phyloP scores from a whole-genome alignment of 2,329 filamentous ascomycete species.

The Sclerotinia sclerotiorum region DNA sequence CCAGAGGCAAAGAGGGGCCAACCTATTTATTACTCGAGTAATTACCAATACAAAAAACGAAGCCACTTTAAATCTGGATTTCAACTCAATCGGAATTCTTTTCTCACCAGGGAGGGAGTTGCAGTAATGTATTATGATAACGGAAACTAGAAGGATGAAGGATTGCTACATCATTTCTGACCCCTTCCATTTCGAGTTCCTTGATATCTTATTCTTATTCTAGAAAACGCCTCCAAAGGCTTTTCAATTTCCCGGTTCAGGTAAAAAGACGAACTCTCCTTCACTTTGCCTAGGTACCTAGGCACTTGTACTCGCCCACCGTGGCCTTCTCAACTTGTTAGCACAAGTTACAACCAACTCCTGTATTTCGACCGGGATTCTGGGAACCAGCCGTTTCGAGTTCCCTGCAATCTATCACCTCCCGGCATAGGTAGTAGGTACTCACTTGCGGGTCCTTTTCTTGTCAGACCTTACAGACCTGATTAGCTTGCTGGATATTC shows the following conservation, averaged over 20 bases:
- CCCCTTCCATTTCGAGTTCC: not conserved
- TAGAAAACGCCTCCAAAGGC: not conserved
- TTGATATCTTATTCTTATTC: not conserved
- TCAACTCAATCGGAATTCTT: not conserved
- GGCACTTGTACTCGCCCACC: not conserved
- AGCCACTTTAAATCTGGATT: not conserved
- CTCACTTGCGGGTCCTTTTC: constrained; percentile 12
- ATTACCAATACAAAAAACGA: constrained; percentile 1
- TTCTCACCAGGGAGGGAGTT: not conserved
- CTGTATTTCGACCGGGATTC: constrained; percentile 15
- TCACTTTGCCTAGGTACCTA: not conserved
- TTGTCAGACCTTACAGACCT: constrained; percentile 13
- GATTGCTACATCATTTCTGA: not conserved
- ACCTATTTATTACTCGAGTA: not conserved
- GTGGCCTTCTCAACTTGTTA: not conserved
- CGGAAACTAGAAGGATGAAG: not conserved
- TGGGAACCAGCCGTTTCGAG: constrained; percentile 20
- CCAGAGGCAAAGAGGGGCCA: constrained; percentile 11
- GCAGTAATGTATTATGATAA: not conserved
- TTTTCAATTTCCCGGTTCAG: not conserved
- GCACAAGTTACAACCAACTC: not conserved
- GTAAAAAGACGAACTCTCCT: not conserved
- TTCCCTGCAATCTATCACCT: constrained; percentile 21
- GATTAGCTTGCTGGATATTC: not conserved
- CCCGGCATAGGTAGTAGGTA: not conserved